A percentile compares a stretch with the other conserved stretches of the same genome.
phyloP scores from a whole-genome alignment of 2,329 filamentous ascomycete species.

The Knufia fluminis region DNA sequence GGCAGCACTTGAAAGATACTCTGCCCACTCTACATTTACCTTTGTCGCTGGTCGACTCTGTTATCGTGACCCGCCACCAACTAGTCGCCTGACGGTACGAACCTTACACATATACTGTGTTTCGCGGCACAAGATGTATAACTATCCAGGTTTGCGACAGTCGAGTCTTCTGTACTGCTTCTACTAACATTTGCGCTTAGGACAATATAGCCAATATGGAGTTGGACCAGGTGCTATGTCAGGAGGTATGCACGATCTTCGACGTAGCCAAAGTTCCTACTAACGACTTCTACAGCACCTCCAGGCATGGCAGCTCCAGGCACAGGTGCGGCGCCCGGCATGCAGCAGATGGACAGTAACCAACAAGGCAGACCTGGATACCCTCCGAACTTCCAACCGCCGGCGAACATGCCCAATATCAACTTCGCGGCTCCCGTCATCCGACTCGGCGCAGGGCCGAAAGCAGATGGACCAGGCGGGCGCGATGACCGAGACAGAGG shows the following conservation, averaged over 20 bases:
- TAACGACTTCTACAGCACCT: constrained; percentile 51
- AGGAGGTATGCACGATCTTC: constrained; percentile 53
- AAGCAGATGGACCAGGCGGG: constrained; percentile 41
- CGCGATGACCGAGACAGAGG: constrained; percentile 41
- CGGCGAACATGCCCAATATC: constrained; percentile 89
- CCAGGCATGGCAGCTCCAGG: constrained; percentile 74
- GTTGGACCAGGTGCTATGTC: constrained; percentile 69
- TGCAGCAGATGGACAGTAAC: constrained; percentile 63
- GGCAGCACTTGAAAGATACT: too few relatives aligned
- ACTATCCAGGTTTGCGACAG: constrained; percentile 32
- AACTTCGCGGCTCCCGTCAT: constrained; percentile 98
- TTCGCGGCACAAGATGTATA: constrained; percentile 32
- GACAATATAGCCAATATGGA: constrained; percentile 64
- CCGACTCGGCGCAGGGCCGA: constrained; percentile 71
- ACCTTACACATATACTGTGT: too few relatives aligned
- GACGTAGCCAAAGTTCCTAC: not conserved
- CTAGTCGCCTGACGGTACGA: too few relatives aligned
- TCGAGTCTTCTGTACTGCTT: not conserved
- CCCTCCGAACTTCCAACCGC: constrained; percentile 76
- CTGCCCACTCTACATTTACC: not conserved
- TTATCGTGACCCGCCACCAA: too few relatives aligned
- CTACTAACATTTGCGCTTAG: constrained; percentile 18
- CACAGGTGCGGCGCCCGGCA: constrained; percentile 66
- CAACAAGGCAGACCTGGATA: constrained; percentile 75
- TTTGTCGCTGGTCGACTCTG: not conserved